Evolutionary conservation across 345 rosid genomes (phyloP).

Genomic region (Eucalyptus regnans): DNA sequence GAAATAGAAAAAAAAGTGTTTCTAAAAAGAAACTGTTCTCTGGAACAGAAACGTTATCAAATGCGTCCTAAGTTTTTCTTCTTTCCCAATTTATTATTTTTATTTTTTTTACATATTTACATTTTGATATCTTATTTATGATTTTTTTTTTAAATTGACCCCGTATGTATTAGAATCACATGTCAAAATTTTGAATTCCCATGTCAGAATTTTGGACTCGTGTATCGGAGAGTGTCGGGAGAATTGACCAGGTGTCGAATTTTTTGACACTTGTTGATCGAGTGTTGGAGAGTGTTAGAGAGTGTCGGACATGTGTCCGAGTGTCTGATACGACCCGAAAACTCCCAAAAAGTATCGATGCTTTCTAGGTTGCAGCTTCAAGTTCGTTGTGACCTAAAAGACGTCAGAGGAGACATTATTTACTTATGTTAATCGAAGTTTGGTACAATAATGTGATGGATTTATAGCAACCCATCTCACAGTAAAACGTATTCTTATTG

Average conservation of each 20-base stretch:
- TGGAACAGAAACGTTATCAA: rapidly evolving
- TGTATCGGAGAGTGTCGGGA: rapidly evolving
- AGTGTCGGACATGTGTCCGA: rapidly evolving
- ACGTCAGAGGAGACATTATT: not conserved
- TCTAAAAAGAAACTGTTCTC: rapidly evolving
- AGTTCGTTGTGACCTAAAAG: not conserved
- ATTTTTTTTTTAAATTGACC: too few relatives aligned
- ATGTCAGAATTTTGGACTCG: too few relatives aligned
- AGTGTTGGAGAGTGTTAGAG: rapidly evolving
- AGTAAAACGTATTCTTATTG: not conserved
- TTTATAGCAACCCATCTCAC: not conserved
- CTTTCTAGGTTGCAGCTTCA: too few relatives aligned
- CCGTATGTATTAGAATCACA: rapidly evolving
- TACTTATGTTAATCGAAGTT: not conserved
- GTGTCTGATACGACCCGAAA: rapidly evolving
- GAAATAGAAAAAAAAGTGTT: too few relatives aligned
- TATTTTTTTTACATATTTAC: too few relatives aligned
- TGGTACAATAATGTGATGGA: not conserved
- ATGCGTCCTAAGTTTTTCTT: rapidly evolving
- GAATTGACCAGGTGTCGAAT: rapidly evolving
- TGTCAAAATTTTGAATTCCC: too few relatives aligned
- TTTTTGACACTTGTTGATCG: too few relatives aligned
- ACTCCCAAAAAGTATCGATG: rapidly evolving
- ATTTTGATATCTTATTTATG: too few relatives aligned
- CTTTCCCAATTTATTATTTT: too few relatives aligned